These are phyloP conservation scores for Salix caprea DNA, from an alignment of 345 rosid genomes.

Conservation along the genomic window DNA sequence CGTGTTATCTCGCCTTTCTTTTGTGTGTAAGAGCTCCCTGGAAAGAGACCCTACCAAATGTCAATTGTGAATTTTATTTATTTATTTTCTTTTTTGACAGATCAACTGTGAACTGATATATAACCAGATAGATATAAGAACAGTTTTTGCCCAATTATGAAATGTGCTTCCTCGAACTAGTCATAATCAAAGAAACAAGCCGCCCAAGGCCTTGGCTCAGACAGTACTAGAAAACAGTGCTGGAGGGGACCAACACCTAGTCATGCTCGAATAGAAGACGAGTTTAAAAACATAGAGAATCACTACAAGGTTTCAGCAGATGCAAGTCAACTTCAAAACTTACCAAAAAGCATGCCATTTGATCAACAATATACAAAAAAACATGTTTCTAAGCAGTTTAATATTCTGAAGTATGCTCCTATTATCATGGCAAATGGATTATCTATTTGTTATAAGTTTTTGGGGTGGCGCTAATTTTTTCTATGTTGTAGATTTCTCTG, in stretches of 20 bases:
- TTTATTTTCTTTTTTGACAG: not conserved
- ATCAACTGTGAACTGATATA: not conserved
- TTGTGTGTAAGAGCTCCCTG: slow-evolving; percentile 32
- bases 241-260: not conserved
- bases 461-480: too few relatives aligned
- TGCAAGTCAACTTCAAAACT: not conserved
- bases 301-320: not conserved
- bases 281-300: not conserved
- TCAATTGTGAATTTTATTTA: not conserved
- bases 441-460: too few relatives aligned
- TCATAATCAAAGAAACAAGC: not conserved
- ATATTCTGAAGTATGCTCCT: not conserved
- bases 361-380: not conserved
- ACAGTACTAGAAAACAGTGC: not conserved
- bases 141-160: not conserved
- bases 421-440: not conserved
- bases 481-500: too few relatives aligned
- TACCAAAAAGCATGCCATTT: not conserved
- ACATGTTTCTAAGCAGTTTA: not conserved
- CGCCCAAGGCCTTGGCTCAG: not conserved
- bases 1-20: slow-evolving; percentile 21
- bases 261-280: not conserved
- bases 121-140: not conserved
- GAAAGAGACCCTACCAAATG: not conserved
- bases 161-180: not conserved